phyloP scores from a whole-genome alignment of 805 yeast species.

The Saturnispora besseyi region DNA sequence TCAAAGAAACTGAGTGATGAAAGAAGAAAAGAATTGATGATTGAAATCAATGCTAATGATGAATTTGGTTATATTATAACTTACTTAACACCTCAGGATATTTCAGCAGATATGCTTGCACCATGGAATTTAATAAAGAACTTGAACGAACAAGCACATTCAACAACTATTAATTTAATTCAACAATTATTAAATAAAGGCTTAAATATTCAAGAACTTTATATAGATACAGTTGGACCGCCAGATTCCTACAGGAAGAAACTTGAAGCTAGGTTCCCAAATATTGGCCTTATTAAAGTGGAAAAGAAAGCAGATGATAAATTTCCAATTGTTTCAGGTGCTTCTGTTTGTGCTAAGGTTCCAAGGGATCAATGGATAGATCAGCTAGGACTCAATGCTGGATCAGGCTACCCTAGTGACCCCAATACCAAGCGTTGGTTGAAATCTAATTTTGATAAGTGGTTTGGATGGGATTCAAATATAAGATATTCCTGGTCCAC shows the following conservation, averaged over 20 bases:
- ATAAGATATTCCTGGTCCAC: constrained; percentile 94
- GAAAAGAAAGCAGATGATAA: constrained; percentile 92
- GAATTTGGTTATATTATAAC: constrained; percentile 86
- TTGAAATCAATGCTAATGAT: constrained; percentile 40
- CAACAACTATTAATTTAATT: constrained; percentile 77
- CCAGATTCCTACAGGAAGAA: constrained; percentile 78
- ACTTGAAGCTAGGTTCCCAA: constrained; percentile 60
- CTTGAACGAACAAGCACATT: constrained; percentile 93
- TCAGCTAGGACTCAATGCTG: constrained; percentile 35
- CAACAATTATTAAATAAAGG: constrained; percentile 44
- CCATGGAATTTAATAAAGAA: constrained; percentile 47
- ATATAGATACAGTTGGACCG: constrained; percentile 96
- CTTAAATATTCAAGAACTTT: constrained; percentile 48
- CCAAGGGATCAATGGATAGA: constrained; percentile 56
- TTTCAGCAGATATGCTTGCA: constrained; percentile 79
- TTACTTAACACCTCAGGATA: constrained; percentile 78
- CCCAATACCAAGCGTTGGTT: constrained; percentile 82
- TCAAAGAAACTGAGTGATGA: constrained; percentile 78
- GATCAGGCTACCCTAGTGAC: constrained; percentile 94
- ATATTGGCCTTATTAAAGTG: constrained; percentile 51
- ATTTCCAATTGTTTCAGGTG: constrained; percentile 88
- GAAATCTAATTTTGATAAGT: constrained; percentile 46
- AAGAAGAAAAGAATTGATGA: constrained; percentile 54
- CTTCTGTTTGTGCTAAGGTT: constrained; percentile 93
- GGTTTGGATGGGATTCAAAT: constrained; percentile 78